Base-by-base conservation (phyloP, 2,329 filamentous ascomycete genomes). In the Calonectria honghensis region DNA sequence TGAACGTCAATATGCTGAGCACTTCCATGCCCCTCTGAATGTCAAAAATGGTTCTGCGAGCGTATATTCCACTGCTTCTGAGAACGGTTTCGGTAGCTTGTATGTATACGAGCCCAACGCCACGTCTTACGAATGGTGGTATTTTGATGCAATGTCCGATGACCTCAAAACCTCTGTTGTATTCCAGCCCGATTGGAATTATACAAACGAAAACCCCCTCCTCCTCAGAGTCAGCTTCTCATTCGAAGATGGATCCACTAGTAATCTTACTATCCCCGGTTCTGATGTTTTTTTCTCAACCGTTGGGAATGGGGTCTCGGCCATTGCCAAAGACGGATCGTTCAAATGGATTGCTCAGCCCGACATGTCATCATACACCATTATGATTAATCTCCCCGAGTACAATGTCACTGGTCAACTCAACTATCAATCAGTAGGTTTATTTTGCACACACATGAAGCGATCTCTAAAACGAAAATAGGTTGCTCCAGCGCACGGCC, bases 161-260 rank as follows among this genome's bases (percentile, higher is more conserved):
- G 51, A 54, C 29, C 16, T 54, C 3, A 54, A 54, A 20, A 32
- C 51, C 6, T 54, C 51, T 6, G 51, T 54, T 9, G 51, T 54
- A 24, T 54, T 54, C 51, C 51, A 54, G 27, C 51, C 27, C 7
- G 16, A 54, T 32, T 54, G 51, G 51, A 54, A 54, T 32, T 54
- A 54, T 20, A 54, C 51, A 2, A 31, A 54, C 14, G 51, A 54
- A 4, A 54, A 32, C 16, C 51, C 51, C 9, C 51, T 54, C 4
- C 51, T 54, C 16, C 16, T 32, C 13, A 54, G 29, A 20, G 51
- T 32, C 29, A 54, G 51, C 14, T 20, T 32, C 20, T 31, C 51
- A 6, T 54, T 32, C 9, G 51, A 54, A 31, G 52, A 35, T n/a
- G 29, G 29, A 20, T 57, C 29, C 6, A 35, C 29, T 5, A 57